phyloP scores from a whole-genome alignment of 2,329 filamentous ascomycete species.

The Huntiella decipiens region DNA sequence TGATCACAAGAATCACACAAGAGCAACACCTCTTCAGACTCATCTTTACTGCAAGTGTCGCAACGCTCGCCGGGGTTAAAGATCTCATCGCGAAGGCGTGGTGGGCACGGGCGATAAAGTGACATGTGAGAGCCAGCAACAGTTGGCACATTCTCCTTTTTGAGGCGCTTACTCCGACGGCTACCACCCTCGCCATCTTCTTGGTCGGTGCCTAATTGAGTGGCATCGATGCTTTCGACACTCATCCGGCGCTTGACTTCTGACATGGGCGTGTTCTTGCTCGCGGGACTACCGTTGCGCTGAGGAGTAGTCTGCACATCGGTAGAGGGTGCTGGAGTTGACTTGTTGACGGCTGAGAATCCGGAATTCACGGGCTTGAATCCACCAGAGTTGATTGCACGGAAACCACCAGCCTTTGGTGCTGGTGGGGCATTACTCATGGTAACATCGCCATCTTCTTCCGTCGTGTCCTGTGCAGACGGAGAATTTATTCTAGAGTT shows the following conservation, averaged over 20 bases:
- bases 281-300: conserved; percentile 37
- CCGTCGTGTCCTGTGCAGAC: conserved; percentile 21
- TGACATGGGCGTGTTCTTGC: conserved; percentile 41
- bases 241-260: conserved; percentile 63
- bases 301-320: conserved; percentile 9
- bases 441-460: conserved; percentile 28
- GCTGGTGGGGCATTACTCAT: conserved; percentile 27
- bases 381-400: conserved; percentile 38
- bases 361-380: conserved; percentile 58
- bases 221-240: conserved; percentile 32
- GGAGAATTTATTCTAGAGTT: conserved; percentile 26
- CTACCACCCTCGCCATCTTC: conserved; percentile 48
- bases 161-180: conserved; percentile 78
- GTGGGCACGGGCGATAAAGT: conserved; percentile 66
- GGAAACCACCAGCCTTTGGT: conserved; percentile 34
- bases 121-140: conserved; percentile 96
- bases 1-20: conserved; percentile 85
- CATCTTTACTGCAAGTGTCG: conserved; percentile 66
- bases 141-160: conserved; percentile 62
- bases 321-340: conserved; percentile 1
- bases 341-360: conserved; percentile 46
- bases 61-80: conserved; percentile 45
- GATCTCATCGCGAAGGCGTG: conserved; percentile 39
- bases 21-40: conserved; percentile 51
- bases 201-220: conserved; percentile 28